Evolutionary conservation across 2,329 filamentous ascomycete genomes (phyloP), one percentile per base, ranked within the genome.

Genomic region (Pleochaeta shiraiana): DNA sequence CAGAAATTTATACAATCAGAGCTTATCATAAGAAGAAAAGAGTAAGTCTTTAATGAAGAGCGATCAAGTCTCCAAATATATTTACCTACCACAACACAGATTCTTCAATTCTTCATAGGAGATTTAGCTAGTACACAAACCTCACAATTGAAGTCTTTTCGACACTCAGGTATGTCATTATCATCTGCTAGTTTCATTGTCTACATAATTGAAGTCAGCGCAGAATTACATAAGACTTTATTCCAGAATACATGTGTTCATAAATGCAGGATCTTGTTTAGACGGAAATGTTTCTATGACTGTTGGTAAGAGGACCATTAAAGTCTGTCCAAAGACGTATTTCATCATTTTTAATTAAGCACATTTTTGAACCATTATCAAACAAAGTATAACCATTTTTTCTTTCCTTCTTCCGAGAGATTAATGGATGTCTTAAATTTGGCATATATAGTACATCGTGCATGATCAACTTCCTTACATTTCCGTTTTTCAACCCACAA

Each of bases 81-180:
- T n/a, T n/a, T n/a, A n/a, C n/a, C n/a, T n/a, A n/a, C n/a, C n/a
- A n/a, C n/a, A n/a, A n/a, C n/a, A n/a, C n/a, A n/a, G n/a, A n/a
- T n/a, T n/a, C n/a, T n/a, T n/a, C n/a, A n/a, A n/a, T n/a, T n/a
- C n/a, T n/a, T n/a, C n/a, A n/a, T n/a, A n/a, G n/a, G n/a, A n/a
- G n/a, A 61, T 37, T 61, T 61, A 0, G 30, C 37, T 12, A 34
- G n/a, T 9, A 9, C 19, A 33, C 34, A 62, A 26, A n/a, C 12
- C 28, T 62, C 59, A 62, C 59, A 62, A 30, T 62, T 5, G 45
- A 62, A 45, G 33, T 62, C 26, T 28, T 62, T 43, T 14, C 34
- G 59, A 9, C 1, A 26, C 28, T 43, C n/a, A 26, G 59, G 59
- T 16, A 62, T 62, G 5, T 43, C 0, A 62, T 19, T n/a, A n/a